Base-by-base conservation (phyloP, 495 filamentous ascomycete species). In the Penicillium lividum region DNA sequence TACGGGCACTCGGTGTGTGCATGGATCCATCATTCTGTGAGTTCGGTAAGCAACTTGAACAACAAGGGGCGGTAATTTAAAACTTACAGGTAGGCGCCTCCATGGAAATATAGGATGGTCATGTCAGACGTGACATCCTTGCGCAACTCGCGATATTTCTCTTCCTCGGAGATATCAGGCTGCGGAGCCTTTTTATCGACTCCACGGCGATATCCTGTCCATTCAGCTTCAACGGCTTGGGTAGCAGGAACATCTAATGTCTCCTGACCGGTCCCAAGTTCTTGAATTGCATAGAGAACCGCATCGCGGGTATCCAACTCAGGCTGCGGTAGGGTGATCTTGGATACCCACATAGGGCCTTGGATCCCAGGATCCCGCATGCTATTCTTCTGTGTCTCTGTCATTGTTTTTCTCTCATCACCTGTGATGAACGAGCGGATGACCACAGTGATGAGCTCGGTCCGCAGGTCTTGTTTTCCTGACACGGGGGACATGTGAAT, bases 101-200 rank as follows among this genome's bases (percentile, higher is more conserved):
- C 93, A 68, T 98, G 93, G 68, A 97, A 87, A 67, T 91, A 96
- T 29, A 97, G 75, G 1, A 96, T 72, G 0, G 90, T 92, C 34
- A 82, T 82, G n/a, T 84, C 77, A 25, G 77, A 83, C 9, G 70
- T 81, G 28, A 84, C 80, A 44, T 95, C 92, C 62, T 81, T 82
- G 77, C 89, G 86, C 74, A 97, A 68, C 50, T 80, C 78, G 49
- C 73, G 73, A 69, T 91, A 97, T 65, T 90, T 91, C 60, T 87
- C 80, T 51, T 77, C 73, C 62, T 96, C 89, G 1, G 85, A 79
- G 30, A 90, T 78, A 4, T 79, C 75, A 0, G 85, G 85, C 51
- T 81, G 77, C 8, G 73, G 72, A 5, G 78, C 76, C 16, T 85
- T 77, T 49, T 80, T 75, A 10, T 75, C 75, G 22, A 84, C 89